These are phyloP conservation scores for Beauveria varroae DNA, from an alignment of 2,329 filamentous ascomycete genomes.

Conservation along the genomic window DNA sequence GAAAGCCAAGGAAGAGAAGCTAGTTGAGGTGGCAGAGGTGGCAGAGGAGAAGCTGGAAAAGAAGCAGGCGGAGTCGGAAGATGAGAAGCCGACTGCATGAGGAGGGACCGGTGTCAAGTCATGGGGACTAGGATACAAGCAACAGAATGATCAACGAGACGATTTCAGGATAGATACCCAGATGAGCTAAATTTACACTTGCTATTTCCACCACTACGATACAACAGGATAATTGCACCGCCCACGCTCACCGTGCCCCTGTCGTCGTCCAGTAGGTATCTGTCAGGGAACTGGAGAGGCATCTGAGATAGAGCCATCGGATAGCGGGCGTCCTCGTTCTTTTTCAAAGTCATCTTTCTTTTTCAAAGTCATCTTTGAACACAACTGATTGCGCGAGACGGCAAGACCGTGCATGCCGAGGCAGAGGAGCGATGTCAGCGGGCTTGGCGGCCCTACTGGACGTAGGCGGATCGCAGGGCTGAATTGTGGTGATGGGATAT, in stretches of 20 bases:
- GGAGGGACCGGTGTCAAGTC: no score
- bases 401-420: neutral
- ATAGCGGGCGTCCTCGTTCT: neutral
- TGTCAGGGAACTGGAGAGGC: neutral
- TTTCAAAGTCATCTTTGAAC: neutral
- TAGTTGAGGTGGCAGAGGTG: neutral
- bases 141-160: no score
- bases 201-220: neutral
- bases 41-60: no score
- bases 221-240: neutral
- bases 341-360: no score
- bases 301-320: no score
- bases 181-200: neutral
- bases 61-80: neutral
- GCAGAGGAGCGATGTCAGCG: neutral
- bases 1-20: neutral
- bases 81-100: no score
- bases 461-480: neutral
- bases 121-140: no score
- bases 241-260: neutral
- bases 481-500: neutral
- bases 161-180: neutral
- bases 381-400: neutral
- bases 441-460: neutral
- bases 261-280: constrained; percentile 6